A percentile compares a stretch with the other conserved stretches of the same genome.
Conservation (phyloP, 192 early-diverging fungal species). For the Coemansia erecta region DNA sequence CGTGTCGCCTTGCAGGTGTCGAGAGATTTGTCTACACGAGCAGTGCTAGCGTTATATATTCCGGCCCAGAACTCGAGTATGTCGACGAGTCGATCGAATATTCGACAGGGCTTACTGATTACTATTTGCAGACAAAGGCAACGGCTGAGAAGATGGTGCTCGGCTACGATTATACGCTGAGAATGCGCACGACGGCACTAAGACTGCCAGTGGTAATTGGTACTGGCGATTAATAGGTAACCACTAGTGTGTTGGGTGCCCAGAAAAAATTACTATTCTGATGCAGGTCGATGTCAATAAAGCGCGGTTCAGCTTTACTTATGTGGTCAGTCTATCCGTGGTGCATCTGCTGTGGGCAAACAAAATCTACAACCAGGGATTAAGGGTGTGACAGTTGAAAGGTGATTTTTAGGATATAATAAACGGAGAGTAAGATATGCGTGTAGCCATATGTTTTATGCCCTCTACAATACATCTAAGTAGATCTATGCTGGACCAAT, state of each 20-base stretch:
- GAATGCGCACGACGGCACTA: conserved; percentile 71
- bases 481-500: no score
- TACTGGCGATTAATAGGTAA: conserved; percentile 71
- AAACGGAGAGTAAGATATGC: no score
- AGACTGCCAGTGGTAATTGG: conserved; percentile 93
- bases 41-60: conserved; percentile 85
- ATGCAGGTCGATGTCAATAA: conserved; percentile 87
- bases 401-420: no score
- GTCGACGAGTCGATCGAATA: conserved; percentile 80
- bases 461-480: no score
- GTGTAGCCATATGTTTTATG: no score
- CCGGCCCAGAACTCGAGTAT: conserved; percentile 70
- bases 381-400: no score
- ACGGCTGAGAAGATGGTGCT: conserved; percentile 74
- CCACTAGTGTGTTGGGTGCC: conserved; percentile 66
- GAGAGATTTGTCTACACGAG: conserved; percentile 79
- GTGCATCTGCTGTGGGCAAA: conserved; percentile 86
- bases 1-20: conserved; percentile 64
- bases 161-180: conserved; percentile 61
- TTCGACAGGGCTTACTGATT: conserved; percentile 72
- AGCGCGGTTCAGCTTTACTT: conserved; percentile 84
- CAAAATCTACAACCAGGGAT: conserved; percentile 60
- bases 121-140: conserved; percentile 91
- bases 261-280: conserved; percentile 54
- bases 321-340: conserved; percentile 92